Conservation (phyloP, 176 grass and related monocot species). For the Aegilops bicornis region DNA sequence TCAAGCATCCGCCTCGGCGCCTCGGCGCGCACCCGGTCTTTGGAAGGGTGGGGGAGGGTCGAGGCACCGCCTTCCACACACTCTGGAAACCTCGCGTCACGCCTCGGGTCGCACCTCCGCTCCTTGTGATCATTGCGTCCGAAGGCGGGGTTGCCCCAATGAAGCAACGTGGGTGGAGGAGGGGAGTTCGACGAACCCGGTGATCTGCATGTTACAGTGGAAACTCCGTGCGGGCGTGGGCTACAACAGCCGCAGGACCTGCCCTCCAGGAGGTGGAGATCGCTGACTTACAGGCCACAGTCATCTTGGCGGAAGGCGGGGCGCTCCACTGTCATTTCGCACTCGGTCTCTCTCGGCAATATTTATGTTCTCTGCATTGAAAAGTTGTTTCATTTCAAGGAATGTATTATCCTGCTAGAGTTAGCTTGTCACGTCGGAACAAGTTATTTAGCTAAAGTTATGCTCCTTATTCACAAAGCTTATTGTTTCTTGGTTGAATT, state of each 20-base stretch:
- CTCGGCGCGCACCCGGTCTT: slow-evolving; percentile 28
- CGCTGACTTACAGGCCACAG: too few species aligned
- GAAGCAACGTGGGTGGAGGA: slow-evolving; percentile 42
- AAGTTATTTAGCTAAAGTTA: too few species aligned
- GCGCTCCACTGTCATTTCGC: too few species aligned
- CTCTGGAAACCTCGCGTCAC: slow-evolving; percentile 39
- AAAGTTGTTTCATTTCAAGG: too few species aligned
- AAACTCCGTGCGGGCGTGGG: neutral
- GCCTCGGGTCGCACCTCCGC: slow-evolving; percentile 35
- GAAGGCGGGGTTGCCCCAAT: neutral
- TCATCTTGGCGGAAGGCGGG: too few species aligned
- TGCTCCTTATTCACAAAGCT: too few species aligned
- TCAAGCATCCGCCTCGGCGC: slow-evolving; percentile 29
- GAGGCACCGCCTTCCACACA: slow-evolving; percentile 22
- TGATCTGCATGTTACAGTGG: slow-evolving; percentile 50
- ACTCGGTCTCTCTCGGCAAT: slow-evolving; percentile 22
- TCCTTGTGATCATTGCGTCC: slow-evolving; percentile 46
- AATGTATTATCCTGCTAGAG: too few species aligned
- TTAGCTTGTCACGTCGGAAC: too few species aligned
- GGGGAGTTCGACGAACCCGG: slow-evolving; percentile 50
- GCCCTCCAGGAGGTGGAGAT: too few species aligned
- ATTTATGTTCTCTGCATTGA: too few species aligned
- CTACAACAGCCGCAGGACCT: too few species aligned
- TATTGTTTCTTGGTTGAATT: too few species aligned
- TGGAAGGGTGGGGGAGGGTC: neutral